Conservation (phyloP, 2,329 filamentous ascomycete genomes). For the Huntiella omanensis region DNA sequence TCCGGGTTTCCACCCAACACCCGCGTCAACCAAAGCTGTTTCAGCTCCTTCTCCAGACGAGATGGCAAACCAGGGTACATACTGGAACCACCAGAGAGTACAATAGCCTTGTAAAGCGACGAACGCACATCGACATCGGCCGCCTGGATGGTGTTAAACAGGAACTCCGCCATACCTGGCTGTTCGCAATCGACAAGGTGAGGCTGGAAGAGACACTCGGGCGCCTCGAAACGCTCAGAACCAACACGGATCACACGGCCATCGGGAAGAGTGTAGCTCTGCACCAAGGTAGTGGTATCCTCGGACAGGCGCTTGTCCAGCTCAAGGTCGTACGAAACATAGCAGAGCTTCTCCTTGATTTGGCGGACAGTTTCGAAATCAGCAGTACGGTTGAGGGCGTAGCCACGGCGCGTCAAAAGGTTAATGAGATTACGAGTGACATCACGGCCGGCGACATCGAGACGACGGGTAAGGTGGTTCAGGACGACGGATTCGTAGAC, state of each 20-base stretch:
- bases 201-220: conserved; percentile 95
- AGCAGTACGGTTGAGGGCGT: conserved; percentile 91
- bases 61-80: conserved; percentile 97
- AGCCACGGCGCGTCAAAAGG: conserved; percentile 78
- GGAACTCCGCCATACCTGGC: conserved; percentile 85
- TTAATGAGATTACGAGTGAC: conserved; percentile 98
- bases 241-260: conserved; percentile 91
- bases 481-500: conserved; percentile 97
- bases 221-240: conserved; percentile 92
- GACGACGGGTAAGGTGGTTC: conserved; percentile 82
- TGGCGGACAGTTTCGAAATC: conserved; percentile 98
- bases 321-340: conserved; percentile 94
- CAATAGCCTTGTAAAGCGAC: conserved; percentile 91
- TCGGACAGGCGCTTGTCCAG: conserved; percentile 90
- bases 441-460: conserved; percentile 91
- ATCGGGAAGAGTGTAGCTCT: conserved; percentile 93
- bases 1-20: conserved; percentile 85
- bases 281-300: conserved; percentile 90
- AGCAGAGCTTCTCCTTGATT: conserved; percentile 99
- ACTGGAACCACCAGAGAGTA: conserved; percentile 88
- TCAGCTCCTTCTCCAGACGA: conserved; percentile 91
- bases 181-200: conserved; percentile 96
- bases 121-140: conserved; percentile 90
- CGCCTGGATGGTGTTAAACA: conserved; percentile 96
- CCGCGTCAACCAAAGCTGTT: conserved; percentile 92